Evolutionary conservation across 164 flowering plant genomes (phyloP), one percentile per base, ranked within the genome.

Genomic region (Magnolia officinalis): DNA sequence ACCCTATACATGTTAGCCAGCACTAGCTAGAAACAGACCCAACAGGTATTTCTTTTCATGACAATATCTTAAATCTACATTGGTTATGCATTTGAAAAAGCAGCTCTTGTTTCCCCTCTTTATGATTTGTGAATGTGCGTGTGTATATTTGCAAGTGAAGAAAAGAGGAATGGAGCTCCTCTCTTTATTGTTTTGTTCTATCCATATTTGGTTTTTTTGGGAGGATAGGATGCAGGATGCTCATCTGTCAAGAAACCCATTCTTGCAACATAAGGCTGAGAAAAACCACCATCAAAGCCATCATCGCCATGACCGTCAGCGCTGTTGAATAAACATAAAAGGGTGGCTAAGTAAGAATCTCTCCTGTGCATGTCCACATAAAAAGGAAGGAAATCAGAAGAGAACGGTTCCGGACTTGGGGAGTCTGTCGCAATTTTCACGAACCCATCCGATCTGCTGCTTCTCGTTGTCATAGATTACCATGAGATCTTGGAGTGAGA

Each of bases 381-480:
- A 61, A 75, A 82, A 78, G 76, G 67, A 81, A 83, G 76, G 59
- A 84, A 78, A 67, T 73, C 72, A 81, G n/a, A 74, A 75, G 78
- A 75, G 66, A 72, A 63, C 29, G 72, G 81, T 74, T 90, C 88
- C 86, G 79, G 86, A 95, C 97, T 85, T 90, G 58, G 94, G 92
- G 78, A 87, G 87, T 79, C 81, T 86, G 76, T 87, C 76, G 81
- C 99, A 96, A 76, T 94, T 82, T 72, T 89, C 81, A 29, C 85
- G 74, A 49, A 73, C 66, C 99, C 98, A 96, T 78, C 99, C 98
- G 19, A 96, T 85, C 80, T 75, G 89, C 74, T 85, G 85, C 70
- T 83, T 87, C 79, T 92, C 97, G 24, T 88, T 89, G 86, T 96
- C 94, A 37, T 94, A 92, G 23, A 94, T 81, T 78, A 96, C 90